Percentiles rank a stretch among this genome's conserved stretches.
Evolutionary conservation across 2,329 filamentous ascomycete genomes (phyloP).

Genomic region (Ascochyta viciae-villosae): DNA sequence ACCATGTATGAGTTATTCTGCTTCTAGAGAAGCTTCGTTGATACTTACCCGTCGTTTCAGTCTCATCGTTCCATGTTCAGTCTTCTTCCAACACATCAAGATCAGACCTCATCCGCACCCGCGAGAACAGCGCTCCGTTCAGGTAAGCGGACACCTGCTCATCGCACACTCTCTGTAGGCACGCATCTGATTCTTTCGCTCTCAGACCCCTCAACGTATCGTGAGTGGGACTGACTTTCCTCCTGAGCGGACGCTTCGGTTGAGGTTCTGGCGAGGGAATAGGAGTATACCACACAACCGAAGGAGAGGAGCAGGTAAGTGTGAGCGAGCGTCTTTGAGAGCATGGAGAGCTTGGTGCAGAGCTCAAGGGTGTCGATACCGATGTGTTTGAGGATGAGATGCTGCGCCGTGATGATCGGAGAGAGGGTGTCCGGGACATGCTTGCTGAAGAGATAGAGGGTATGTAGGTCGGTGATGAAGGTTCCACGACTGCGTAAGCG

Average conservation of each 20-base stretch:
- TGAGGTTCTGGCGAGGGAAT: slow-evolving; percentile 18
- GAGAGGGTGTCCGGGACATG: slow-evolving; percentile 5
- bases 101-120: not conserved
- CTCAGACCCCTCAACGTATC: slow-evolving; percentile 43
- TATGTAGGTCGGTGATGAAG: slow-evolving; percentile 24
- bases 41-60: not conserved
- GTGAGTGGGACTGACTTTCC: slow-evolving; percentile 14
- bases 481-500: slow-evolving; percentile 31
- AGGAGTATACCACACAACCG: slow-evolving; percentile 10
- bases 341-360: slow-evolving; percentile 11
- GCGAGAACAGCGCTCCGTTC: slow-evolving; percentile 31
- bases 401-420: slow-evolving; percentile 9
- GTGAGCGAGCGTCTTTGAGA: slow-evolving; percentile 7
- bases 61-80: not conserved
- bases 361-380: slow-evolving; percentile 4
- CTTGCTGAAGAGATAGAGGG: slow-evolving; percentile 12
- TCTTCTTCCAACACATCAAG: not conserved
- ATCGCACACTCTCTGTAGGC: slow-evolving; percentile 42
- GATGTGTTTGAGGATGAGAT: slow-evolving; percentile 12
- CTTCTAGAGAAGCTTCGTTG: not conserved
- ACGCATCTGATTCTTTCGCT: slow-evolving; percentile 45
- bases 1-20: not conserved
- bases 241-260: slow-evolving; percentile 22
- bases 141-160: slow-evolving; percentile 40
- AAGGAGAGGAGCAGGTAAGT: slow-evolving; percentile 11